Conservation (phyloP, 306 rosid species). For the Acacia melanoxylon region DNA sequence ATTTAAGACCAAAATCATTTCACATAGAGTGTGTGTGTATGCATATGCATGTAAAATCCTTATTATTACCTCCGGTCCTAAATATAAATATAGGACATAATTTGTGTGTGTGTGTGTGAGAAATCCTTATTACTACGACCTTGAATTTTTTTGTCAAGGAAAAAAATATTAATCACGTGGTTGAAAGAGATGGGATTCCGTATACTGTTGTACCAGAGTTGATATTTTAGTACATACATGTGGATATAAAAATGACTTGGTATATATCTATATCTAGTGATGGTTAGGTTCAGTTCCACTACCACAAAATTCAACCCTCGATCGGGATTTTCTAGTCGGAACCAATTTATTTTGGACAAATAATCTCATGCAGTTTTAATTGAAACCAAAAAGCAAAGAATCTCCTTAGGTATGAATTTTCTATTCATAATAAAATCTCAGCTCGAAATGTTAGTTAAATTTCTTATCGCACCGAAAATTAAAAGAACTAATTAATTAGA, state of each 20-base stretch:
- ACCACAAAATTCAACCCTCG: neutral
- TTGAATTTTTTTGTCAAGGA: too few relatives aligned
- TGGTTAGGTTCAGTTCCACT: neutral
- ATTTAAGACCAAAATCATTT: too few relatives aligned
- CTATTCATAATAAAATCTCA: too few relatives aligned
- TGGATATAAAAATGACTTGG: too few relatives aligned
- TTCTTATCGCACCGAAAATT: neutral
- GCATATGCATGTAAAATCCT: too few relatives aligned
- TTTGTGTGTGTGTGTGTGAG: too few relatives aligned
- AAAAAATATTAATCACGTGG: neutral
- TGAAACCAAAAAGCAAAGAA: neutral
- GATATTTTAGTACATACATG: too few relatives aligned
- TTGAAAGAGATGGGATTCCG: neutral
- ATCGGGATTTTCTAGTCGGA: neutral
- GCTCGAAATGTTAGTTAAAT: neutral
- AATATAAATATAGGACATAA: too few relatives aligned
- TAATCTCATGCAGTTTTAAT: neutral
- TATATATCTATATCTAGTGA: neutral
- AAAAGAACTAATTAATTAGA: neutral
- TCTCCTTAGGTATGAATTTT: neutral
- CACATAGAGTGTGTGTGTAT: too few relatives aligned
- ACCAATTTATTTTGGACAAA: neutral
- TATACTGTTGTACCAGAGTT: neutral
- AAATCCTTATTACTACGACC: too few relatives aligned
- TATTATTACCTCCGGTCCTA: too few relatives aligned